These are phyloP conservation scores for Boletellus ananiceps DNA, from an alignment of 768 basidiomycete species.

Conservation along the genomic window DNA sequence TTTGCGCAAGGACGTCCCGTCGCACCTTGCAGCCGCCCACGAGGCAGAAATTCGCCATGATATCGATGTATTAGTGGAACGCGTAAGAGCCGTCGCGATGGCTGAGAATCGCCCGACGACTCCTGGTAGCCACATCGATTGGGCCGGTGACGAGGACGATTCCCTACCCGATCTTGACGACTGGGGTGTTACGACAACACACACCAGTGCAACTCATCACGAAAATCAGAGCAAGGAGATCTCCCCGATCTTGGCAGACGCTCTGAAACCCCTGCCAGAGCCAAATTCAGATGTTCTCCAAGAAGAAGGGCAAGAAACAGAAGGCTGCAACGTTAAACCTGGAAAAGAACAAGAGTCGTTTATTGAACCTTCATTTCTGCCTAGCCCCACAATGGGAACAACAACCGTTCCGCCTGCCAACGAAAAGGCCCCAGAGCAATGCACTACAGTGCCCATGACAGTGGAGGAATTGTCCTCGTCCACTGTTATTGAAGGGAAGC, in stretches of 20 bases:
- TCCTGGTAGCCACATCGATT: conserved; percentile 79
- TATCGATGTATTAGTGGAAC: conserved; percentile 76
- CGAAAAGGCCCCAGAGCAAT: conserved; percentile 17
- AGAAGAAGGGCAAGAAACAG: conserved; percentile 22
- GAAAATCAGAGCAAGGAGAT: conserved; percentile 41
- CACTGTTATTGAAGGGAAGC: conserved; percentile 14
- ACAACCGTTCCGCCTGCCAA: not conserved
- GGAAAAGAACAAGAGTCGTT: conserved; percentile 6
- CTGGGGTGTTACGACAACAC: conserved; percentile 64
- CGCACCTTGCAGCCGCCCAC: conserved; percentile 43
- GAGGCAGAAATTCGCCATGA: conserved; percentile 52
- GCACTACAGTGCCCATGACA: conserved; percentile 10
- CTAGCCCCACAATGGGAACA: conserved; percentile 6
- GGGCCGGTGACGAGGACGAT: conserved; percentile 84
- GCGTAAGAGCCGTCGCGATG: conserved; percentile 70
- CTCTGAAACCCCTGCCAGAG: conserved; percentile 57
- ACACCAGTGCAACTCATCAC: conserved; percentile 24
- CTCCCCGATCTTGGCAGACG: conserved; percentile 64
- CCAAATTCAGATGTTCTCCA: conserved; percentile 27
- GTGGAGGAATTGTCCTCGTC: conserved; percentile 6
- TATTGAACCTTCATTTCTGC: conserved; percentile 3
- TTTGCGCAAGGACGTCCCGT: conserved; percentile 52
- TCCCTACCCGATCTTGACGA: conserved; percentile 80
- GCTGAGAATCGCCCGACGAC: conserved; percentile 60
- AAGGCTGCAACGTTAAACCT: conserved; percentile 13